Evolutionary conservation across 169 alveolate species (phyloP).

Genomic region (Toxoplasma gondii): DNA sequence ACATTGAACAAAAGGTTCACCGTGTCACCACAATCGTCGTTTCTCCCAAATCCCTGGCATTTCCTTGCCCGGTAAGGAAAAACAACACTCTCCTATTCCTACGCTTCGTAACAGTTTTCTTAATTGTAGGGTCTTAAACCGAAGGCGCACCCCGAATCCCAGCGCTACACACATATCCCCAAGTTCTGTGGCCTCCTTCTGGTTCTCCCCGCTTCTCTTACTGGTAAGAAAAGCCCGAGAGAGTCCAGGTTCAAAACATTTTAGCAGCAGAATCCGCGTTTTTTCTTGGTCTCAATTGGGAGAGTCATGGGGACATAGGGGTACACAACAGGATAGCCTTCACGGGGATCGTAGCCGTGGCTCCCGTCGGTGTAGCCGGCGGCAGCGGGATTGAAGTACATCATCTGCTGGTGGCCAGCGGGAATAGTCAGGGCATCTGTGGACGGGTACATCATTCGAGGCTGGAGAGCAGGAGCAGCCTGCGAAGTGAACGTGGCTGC

Average conservation of each 20-base stretch:
- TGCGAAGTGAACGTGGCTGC: not conserved
- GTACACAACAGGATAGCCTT: constrained; percentile 28
- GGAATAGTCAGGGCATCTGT: constrained; percentile 5
- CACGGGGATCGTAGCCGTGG: constrained; percentile 38
- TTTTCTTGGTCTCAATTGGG: not conserved
- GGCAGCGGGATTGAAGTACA: constrained; percentile 25
- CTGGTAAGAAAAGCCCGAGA: no score
- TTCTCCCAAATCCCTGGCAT: not conserved
- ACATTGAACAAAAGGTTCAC: not conserved
- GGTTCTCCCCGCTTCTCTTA: no score
- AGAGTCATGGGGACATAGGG: constrained; percentile 26
- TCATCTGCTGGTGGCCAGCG: constrained; percentile 19
- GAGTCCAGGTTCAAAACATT: not conserved
- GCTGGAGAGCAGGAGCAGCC: not conserved
- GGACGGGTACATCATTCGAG: not conserved
- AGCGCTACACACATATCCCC: no score
- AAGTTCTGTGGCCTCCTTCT: no score
- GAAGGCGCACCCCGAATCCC: no score
- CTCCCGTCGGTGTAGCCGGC: constrained; percentile 1
- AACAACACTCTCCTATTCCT: no score
- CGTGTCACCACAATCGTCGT: not conserved
- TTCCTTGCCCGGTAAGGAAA: not conserved
- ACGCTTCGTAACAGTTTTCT: not conserved
- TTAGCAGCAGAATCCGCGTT: constrained; percentile 44
- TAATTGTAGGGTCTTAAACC: no score